Evolutionary conservation across 352 stramenopile genomes (phyloP), one percentile per base, ranked within the genome.

Genomic region (Phytopythium litorale): DNA sequence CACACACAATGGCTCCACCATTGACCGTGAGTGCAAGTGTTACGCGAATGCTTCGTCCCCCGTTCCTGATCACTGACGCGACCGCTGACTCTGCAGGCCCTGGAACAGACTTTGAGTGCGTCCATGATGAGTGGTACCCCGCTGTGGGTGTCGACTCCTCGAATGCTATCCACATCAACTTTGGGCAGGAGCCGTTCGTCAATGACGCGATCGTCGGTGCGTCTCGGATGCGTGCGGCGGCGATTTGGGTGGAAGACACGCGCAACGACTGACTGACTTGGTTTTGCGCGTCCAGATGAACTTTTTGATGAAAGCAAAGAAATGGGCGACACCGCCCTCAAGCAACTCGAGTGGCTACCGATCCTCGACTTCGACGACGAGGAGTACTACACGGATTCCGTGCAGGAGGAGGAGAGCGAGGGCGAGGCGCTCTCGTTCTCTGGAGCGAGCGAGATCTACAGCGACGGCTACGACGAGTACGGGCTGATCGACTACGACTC

Each of bases 341-440:
- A 64, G 49, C 66, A 76, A 53, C 48, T 73, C 40, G 62, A 76
- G 49, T 76, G 70, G 70, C 56, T 63, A 28, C 58, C 46, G 11
- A 76, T 76, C 49, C 56, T 65, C 53, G 70, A 73, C 56, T 76
- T 67, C n/a, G 70, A 73, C 23, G 70, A 60, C 54, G 66, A 73
- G 4, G 56, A 53, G 23, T 61, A 57, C 51, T 42, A 57, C 32
- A 23, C 28, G 16, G 68, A 66, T 48, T 33, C 45, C 28, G 13
- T 58, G 49, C 0, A 72, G 62, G 28, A 43, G 58, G 28, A 43
- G 19, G 71, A 51, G 12, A 48, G 71, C n/a, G 68, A 72, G 19
- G 65, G 51, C 8, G 51, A 57, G 18, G 30, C 19, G 8, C 42
- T 11, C n/a, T 21, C 51, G 16, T 57, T 12, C 33, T 21, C 51